Base-by-base conservation (phyloP, 225 moss, liverwort and hornwort species). In the Lunularia cruciata region DNA sequence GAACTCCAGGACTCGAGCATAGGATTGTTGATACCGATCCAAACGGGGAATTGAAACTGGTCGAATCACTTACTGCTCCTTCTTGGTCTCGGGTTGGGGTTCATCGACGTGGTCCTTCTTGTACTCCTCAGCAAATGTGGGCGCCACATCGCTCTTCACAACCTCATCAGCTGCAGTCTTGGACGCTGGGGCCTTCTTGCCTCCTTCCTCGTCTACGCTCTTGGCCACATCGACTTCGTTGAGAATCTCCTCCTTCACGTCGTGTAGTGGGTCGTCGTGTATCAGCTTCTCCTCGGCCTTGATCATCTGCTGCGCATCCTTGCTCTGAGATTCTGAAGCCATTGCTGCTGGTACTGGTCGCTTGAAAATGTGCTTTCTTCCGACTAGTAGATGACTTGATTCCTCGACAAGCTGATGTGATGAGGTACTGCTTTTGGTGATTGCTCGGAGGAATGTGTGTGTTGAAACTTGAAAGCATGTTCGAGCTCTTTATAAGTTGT, bases 71-170 rank as follows among this genome's bases (percentile, higher is more conserved):
- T 19, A 67, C 67, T 67, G 51, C 22, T 67, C 45, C 20, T 64
- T 52, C 67, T 67, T 67, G 34, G 36, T 49, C 34, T 67, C 49
- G n/a, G 18, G 32, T 51, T 51, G 34, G 23, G 3, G 12, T 3
- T 10, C 22, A 6, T 35, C 18, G 36, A 8, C 37, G 51, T 51
- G 51, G 2, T 67, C 67, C 25, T 52, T 52, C 67, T 67, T 67
- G 52, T 67, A 67, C 53, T 67, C 67, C 25, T 67, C 48, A 0
- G 67, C 67, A 18, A 67, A 67, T 6, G 34, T 36, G 9, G 67
- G 67, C 13, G 51, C 35, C 12, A 67, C 67, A 14, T 67, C 67
- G 67, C 51, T 67, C 40, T 67, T 67, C 35, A 67, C 67, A 14
- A 67, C 67, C 1, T 35, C 67, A 28, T 52, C 52, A 6, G 39